Percentiles rank a stretch among this genome's conserved stretches.
Conservation (phyloP, 352 stramenopile genomes). For the Phytophthora aleatoria region DNA sequence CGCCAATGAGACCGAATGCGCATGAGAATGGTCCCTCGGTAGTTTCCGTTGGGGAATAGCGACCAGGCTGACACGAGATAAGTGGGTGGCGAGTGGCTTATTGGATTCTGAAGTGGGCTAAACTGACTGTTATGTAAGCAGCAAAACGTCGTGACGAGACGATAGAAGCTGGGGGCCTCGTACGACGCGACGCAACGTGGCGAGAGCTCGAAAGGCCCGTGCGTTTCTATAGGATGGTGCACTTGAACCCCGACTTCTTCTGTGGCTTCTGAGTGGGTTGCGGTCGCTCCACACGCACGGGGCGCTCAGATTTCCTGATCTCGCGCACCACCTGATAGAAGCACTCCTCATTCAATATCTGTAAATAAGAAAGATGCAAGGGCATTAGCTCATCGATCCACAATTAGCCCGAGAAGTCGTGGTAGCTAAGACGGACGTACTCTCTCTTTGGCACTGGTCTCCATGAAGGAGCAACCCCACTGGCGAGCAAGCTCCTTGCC, state of each 20-base stretch:
- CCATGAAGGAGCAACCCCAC: conserved; percentile 89
- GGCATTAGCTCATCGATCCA: conserved; percentile 5
- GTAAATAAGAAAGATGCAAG: not conserved
- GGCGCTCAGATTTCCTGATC: conserved; percentile 82
- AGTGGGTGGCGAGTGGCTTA: conserved; percentile 18
- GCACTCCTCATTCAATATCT: conserved; percentile 91
- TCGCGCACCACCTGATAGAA: conserved; percentile 90
- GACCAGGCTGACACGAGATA: not conserved
- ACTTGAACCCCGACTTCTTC: conserved; percentile 72
- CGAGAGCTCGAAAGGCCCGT: conserved; percentile 19
- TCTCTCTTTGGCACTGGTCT: conserved; percentile 89
- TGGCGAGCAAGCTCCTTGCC: conserved; percentile 68
- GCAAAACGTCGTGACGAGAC: conserved; percentile 31
- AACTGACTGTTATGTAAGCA: conserved; percentile 47
- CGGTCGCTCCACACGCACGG: conserved; percentile 47
- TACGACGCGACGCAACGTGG: conserved; percentile 26
- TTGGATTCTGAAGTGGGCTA: conserved; percentile 36
- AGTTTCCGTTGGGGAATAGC: not conserved
- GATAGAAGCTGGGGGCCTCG: conserved; percentile 14
- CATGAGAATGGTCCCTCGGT: too few species aligned
- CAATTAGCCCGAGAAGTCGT: not conserved
- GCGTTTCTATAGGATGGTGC: conserved; percentile 55
- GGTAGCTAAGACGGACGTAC: conserved; percentile 32
- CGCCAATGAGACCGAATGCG: too few species aligned
- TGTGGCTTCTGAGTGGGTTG: conserved; percentile 58